phyloP scores from a whole-genome alignment of 306 rosid genomes.

The Urtica urens region DNA sequence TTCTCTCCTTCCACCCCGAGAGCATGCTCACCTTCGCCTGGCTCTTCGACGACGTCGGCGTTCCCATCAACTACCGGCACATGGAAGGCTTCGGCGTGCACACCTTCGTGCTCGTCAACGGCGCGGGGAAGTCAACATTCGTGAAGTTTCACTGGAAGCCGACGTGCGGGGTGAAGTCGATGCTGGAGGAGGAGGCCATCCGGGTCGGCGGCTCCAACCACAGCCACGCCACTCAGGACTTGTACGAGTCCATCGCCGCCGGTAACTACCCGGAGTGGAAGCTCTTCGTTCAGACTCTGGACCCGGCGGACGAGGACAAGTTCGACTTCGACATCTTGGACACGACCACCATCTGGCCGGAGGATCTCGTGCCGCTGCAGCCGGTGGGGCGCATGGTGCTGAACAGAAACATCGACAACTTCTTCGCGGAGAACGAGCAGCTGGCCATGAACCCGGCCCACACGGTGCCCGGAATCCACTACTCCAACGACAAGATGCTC shows the following conservation, averaged over 20 bases:
- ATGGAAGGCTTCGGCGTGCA: constrained; percentile 92
- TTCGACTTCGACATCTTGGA: constrained; percentile 93
- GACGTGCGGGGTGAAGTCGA: constrained; percentile 61
- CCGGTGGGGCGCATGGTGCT: constrained; percentile 92
- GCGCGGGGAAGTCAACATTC: constrained; percentile 61
- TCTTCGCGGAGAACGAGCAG: constrained; percentile 94
- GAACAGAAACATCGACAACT: constrained; percentile 82
- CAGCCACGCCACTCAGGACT: constrained; percentile 94
- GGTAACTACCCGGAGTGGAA: constrained; percentile 98
- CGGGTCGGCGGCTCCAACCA: constrained; percentile 89
- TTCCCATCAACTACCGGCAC: constrained; percentile 68
- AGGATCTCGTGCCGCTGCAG: constrained; percentile 83
- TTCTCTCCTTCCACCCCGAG: constrained; percentile 87
- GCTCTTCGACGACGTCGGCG: constrained; percentile 71
- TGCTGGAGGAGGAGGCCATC: constrained; percentile 80
- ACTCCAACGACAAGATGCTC: constrained; percentile 88
- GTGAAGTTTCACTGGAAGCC: constrained; percentile 93
- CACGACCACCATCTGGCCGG: constrained; percentile 88
- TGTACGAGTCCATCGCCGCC: constrained; percentile 81
- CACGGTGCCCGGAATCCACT: constrained; percentile 74
- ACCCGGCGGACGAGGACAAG: constrained; percentile 74
- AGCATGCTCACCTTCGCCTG: constrained; percentile 80
- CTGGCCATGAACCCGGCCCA: constrained; percentile 78
- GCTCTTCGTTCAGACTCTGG: constrained; percentile 71
- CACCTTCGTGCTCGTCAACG: constrained; percentile 66